These are phyloP conservation scores for Acrodontium crateriforme DNA, from an alignment of 2,329 filamentous ascomycete species.

Conservation along the genomic window DNA sequence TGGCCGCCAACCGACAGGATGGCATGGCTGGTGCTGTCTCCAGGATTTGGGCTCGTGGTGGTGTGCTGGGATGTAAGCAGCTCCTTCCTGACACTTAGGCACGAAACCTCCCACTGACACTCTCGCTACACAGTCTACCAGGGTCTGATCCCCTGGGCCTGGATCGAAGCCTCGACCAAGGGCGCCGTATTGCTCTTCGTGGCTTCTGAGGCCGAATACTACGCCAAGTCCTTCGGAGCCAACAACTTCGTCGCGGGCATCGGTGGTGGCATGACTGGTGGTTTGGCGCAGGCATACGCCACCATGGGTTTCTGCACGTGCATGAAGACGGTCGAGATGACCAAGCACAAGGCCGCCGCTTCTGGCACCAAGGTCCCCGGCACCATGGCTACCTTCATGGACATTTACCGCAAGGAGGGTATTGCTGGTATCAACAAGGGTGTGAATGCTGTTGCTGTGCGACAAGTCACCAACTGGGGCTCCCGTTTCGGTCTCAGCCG, in stretches of 20 bases:
- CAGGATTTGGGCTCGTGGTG: constrained; percentile 88
- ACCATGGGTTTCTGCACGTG: constrained; percentile 99
- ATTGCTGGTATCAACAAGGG: constrained; percentile 95
- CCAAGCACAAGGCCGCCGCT: constrained; percentile 87
- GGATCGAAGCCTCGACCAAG: constrained; percentile 99
- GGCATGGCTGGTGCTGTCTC: constrained; percentile 67
- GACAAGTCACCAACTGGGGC: constrained; percentile 99
- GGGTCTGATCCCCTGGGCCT: constrained; percentile 98
- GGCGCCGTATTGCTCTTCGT: constrained; percentile 98
- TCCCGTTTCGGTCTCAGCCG: constrained; percentile 87
- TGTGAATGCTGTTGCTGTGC: constrained; percentile 95
- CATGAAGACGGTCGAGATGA: constrained; percentile 99
- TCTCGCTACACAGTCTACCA: constrained; percentile 64
- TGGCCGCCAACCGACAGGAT: constrained; percentile 91
- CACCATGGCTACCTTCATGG: constrained; percentile 91
- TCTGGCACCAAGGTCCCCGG: constrained; percentile 71
- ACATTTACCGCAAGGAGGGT: constrained; percentile 89
- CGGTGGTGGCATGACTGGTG: constrained; percentile 77
- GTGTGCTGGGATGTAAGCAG: constrained; percentile 76
- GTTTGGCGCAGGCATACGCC: constrained; percentile 94
- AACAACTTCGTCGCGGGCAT: constrained; percentile 82
- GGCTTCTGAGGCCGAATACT: constrained; percentile 93
- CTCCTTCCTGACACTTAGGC: not conserved
- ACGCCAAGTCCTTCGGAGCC: constrained; percentile 65
- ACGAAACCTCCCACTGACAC: constrained; percentile 1